Evolutionary conservation across 208 protist genomes (phyloP).

Genomic region (Leishmania mexicana): DNA sequence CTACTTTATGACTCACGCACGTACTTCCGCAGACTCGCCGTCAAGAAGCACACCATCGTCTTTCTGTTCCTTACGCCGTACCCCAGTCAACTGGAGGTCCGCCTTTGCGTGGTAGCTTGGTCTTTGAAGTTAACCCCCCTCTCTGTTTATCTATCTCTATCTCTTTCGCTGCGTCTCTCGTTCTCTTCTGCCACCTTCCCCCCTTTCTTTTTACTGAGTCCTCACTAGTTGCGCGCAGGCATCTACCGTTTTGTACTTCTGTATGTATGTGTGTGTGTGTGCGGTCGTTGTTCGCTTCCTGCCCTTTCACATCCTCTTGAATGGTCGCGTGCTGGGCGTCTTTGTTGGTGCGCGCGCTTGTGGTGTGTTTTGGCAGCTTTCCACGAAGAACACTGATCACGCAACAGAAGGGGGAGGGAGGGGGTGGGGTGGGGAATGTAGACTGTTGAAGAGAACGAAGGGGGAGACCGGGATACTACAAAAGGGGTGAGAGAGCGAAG

Average conservation of each 20-base stretch:
- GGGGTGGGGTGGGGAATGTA: not conserved
- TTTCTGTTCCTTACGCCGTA: not conserved
- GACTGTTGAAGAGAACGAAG: not conserved
- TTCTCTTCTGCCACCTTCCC: not conserved
- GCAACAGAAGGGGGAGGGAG: not conserved
- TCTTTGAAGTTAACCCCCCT: not conserved
- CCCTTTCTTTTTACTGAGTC: not conserved
- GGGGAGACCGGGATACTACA: not conserved
- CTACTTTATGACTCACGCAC: not conserved
- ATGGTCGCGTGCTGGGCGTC: not conserved
- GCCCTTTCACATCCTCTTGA: not conserved
- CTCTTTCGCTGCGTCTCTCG: not conserved
- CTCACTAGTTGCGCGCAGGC: not conserved
- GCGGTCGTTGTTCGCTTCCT: not conserved
- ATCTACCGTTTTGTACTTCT: not conserved
- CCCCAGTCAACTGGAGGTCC: not conserved
- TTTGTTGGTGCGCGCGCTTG: not conserved
- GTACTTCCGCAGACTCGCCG: not conserved
- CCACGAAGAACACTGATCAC: not conserved
- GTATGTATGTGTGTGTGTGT: not conserved
- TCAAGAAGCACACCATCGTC: not conserved
- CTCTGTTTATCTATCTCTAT: not conserved
- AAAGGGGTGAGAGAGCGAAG: not conserved
- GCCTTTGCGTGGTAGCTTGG: not conserved
- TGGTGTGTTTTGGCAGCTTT: not conserved